Conservation (phyloP, 2,329 filamentous ascomycete species). For the Amylocarpus encephaloides region DNA sequence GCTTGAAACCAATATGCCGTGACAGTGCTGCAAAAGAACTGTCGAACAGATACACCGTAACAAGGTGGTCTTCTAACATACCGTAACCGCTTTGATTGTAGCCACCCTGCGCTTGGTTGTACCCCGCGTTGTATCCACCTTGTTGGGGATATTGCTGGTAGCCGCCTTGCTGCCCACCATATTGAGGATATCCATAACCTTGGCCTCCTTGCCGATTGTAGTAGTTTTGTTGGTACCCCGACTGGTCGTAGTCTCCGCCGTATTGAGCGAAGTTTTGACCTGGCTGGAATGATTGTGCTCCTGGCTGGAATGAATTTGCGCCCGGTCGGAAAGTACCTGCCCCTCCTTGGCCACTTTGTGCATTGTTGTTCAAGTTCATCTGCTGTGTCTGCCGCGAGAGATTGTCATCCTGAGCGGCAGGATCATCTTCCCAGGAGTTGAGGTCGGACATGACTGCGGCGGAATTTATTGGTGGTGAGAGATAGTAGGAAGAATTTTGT, state of each 20-base stretch:
- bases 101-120: slow-evolving; percentile 19
- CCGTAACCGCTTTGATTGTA: slow-evolving; percentile 35
- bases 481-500: not conserved
- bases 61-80: slow-evolving; percentile 19
- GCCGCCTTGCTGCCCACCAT: slow-evolving; percentile 39
- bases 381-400: slow-evolving; percentile 72
- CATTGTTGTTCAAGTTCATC: slow-evolving; percentile 61
- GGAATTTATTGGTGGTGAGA: not conserved
- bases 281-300: slow-evolving; percentile 64
- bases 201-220: slow-evolving; percentile 44
- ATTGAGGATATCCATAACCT: slow-evolving; percentile 51
- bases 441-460: slow-evolving; percentile 67
- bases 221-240: slow-evolving; percentile 48
- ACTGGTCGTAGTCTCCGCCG: slow-evolving; percentile 47
- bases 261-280: slow-evolving; percentile 60
- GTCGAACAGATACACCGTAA: not conserved
- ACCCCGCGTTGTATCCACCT: slow-evolving; percentile 34
- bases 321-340: slow-evolving; percentile 57
- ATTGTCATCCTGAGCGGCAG: slow-evolving; percentile 66
- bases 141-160: slow-evolving; percentile 48
- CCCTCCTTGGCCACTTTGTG: slow-evolving; percentile 34
- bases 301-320: slow-evolving; percentile 66
- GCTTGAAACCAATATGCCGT: not conserved
- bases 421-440: slow-evolving; percentile 93
- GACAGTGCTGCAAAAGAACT: no score